Conservation (phyloP, 805 yeast species). For the Nakazawaea siamensis region DNA sequence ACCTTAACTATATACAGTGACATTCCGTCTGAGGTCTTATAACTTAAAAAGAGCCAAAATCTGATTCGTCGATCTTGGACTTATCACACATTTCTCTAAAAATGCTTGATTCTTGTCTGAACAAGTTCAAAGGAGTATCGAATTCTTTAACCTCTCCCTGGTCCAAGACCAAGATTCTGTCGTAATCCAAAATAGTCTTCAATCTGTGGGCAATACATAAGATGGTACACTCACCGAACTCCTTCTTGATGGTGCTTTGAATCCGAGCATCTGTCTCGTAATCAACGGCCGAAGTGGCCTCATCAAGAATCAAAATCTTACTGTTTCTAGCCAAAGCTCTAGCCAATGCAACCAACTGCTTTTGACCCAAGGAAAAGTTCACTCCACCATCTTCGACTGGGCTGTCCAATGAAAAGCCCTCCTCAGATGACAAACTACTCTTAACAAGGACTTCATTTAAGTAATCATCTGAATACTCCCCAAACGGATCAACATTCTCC, state of each 20-base stretch:
- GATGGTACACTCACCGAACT: slow-evolving; percentile 55
- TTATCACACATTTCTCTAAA: slow-evolving; percentile 44
- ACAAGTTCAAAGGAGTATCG: slow-evolving; percentile 43
- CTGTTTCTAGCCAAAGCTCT: slow-evolving; percentile 61
- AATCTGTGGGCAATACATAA: slow-evolving; percentile 68
- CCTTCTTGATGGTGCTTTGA: slow-evolving; percentile 48
- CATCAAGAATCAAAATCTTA: slow-evolving; percentile 58
- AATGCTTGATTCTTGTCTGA: slow-evolving; percentile 26
- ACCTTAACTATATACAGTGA: too few species aligned
- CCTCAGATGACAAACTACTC: slow-evolving; percentile 34
- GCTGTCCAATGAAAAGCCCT: slow-evolving; percentile 46
- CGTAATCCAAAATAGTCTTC: slow-evolving; percentile 53
- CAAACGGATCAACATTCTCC: slow-evolving; percentile 56
- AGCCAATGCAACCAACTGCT: slow-evolving; percentile 61
- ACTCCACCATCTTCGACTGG: slow-evolving; percentile 59
- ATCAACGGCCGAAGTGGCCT: slow-evolving; percentile 73
- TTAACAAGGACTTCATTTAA: slow-evolving; percentile 54
- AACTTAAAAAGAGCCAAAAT: too few species aligned
- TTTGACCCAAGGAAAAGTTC: slow-evolving; percentile 66
- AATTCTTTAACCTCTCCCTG: slow-evolving; percentile 46
- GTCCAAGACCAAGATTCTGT: slow-evolving; percentile 51
- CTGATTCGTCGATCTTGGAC: slow-evolving; percentile 31
- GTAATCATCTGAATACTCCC: slow-evolving; percentile 35
- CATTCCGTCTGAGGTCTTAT: too few species aligned
- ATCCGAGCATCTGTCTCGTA: slow-evolving; percentile 61